These are phyloP conservation scores for Nicotiana tabacum DNA, from an alignment of 257 asterid genomes.

Conservation along the genomic window DNA sequence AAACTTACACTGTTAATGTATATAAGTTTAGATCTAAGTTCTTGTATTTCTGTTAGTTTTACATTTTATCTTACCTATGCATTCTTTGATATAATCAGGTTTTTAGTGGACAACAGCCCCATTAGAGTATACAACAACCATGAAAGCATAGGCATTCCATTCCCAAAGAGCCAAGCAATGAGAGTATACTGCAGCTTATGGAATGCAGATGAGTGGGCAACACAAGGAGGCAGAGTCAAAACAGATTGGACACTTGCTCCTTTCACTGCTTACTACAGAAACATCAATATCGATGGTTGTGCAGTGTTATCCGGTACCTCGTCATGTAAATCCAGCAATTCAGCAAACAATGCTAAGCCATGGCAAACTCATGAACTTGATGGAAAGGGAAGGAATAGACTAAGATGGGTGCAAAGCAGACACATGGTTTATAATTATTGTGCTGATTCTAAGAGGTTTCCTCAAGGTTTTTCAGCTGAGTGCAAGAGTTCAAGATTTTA, in stretches of 20 bases:
- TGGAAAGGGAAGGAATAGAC: conserved; percentile 17
- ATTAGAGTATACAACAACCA: conserved; percentile 12
- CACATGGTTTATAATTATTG: conserved; percentile 24
- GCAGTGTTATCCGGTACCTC: not conserved
- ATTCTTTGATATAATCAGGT: not conserved
- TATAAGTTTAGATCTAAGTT: not conserved
- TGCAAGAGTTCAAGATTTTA: conserved; percentile 21
- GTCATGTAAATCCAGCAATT: not conserved
- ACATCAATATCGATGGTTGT: conserved; percentile 13
- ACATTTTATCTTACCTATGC: not conserved
- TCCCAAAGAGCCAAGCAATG: conserved; percentile 7
- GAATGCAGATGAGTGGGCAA: conserved; percentile 11
- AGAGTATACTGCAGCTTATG: conserved; percentile 7
- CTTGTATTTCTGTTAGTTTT: not conserved
- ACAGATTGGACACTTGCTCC: conserved; percentile 9
- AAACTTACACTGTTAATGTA: too few species aligned
- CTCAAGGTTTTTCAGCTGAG: conserved; percentile 13
- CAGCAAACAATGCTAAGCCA: not conserved
- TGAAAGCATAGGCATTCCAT: conserved; percentile 9
- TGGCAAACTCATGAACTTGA: conserved; percentile 22
- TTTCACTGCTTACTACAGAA: conserved; percentile 10
- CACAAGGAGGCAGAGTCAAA: conserved; percentile 12
- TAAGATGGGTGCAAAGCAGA: conserved; percentile 18
- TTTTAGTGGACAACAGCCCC: conserved; percentile 9
- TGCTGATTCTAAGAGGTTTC: conserved; percentile 19